These are phyloP conservation scores for Acer yangbiense DNA, from an alignment of 345 rosid species.

Conservation along the genomic window DNA sequence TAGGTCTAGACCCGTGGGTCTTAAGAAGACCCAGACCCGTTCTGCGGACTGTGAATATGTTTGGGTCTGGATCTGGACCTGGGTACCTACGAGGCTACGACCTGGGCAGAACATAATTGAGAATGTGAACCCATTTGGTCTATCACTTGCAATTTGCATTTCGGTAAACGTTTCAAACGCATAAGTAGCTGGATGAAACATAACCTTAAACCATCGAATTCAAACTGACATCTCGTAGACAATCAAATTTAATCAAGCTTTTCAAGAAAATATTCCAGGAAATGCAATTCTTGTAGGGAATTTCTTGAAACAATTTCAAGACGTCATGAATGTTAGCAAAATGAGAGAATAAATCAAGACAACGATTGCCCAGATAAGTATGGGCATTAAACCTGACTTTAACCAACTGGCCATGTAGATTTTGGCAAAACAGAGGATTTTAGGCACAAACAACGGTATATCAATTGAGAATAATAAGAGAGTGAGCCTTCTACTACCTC, in stretches of 20 bases:
- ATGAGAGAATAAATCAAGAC: constrained; percentile 58
- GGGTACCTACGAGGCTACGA: too few species aligned
- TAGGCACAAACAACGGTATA: constrained; percentile 45
- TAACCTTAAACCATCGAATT: constrained; percentile 65
- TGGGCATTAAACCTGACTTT: constrained; percentile 51
- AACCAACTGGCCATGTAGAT: constrained; percentile 59
- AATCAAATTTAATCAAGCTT: constrained; percentile 40
- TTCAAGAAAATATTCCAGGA: constrained; percentile 69
- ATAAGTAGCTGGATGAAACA: constrained; percentile 41
- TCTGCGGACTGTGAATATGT: too few species aligned
- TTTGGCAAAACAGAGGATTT: constrained; percentile 36
- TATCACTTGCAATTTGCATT: constrained; percentile 45
- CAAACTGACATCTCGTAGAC: constrained; percentile 61
- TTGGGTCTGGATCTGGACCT: too few species aligned
- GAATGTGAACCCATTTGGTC: constrained; percentile 54
- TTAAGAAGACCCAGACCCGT: too few species aligned
- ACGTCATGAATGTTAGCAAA: constrained; percentile 45
- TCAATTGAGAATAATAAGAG: constrained; percentile 39
- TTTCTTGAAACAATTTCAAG: constrained; percentile 43
- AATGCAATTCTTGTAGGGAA: constrained; percentile 47
- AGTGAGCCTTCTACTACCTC: constrained; percentile 25
- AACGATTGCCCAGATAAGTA: constrained; percentile 70
- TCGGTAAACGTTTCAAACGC: constrained; percentile 45
- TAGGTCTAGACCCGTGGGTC: too few species aligned
- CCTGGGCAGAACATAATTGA: constrained; percentile 47